phyloP scores from a whole-genome alignment of 2,329 filamentous ascomycete species.

The Fusarium fracticaudum region DNA sequence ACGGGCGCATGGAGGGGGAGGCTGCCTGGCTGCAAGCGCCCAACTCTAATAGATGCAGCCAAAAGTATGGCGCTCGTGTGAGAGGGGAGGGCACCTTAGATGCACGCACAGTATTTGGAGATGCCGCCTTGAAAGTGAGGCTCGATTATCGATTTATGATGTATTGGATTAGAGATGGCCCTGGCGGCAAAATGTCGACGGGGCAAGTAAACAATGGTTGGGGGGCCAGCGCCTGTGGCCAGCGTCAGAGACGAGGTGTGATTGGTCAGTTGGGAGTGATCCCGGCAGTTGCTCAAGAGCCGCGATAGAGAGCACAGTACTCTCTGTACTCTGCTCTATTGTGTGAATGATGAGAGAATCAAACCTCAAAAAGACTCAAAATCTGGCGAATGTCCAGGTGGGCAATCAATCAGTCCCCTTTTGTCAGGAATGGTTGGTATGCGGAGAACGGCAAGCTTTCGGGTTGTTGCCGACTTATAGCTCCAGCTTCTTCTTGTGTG shows the following conservation, averaged over 20 bases:
- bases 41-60: conserved; percentile 24
- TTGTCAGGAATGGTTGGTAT: neutral
- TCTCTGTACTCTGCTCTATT: neutral
- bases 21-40: conserved; percentile 23
- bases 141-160: conserved; percentile 17
- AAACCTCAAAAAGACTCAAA: neutral
- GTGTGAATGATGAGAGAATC: neutral
- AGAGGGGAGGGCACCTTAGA: neutral
- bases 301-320: neutral
- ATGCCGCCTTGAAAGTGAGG: conserved; percentile 30
- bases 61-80: conserved; percentile 1
- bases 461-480: conserved; percentile 6
- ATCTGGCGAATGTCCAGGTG: neutral
- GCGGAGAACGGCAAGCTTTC: conserved; percentile 10
- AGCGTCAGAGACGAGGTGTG: conserved; percentile 1
- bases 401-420: neutral
- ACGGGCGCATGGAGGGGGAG: conserved; percentile 15
- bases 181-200: conserved; percentile 7
- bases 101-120: neutral
- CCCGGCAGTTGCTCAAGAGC: conserved; percentile 5
- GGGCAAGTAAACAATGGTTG: conserved; percentile 29
- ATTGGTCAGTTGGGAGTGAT: conserved; percentile 21
- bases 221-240: conserved; percentile 31
- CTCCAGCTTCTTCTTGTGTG: conserved; percentile 19
- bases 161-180: neutral